Evolutionary conservation across 306 rosid species (phyloP).

Genomic region (Acacia crassicarpa): DNA sequence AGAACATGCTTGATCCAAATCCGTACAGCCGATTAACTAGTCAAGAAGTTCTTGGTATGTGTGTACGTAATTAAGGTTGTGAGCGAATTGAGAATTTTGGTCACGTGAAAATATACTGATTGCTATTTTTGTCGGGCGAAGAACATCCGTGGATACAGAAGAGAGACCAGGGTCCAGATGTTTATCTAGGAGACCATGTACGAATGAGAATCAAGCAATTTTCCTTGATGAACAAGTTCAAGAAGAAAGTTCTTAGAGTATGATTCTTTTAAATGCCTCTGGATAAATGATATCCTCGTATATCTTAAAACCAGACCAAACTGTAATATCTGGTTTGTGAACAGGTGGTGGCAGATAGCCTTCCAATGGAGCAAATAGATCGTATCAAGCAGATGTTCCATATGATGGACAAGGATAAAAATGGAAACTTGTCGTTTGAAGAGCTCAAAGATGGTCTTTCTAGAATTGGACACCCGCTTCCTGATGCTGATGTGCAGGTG

Average conservation of each 20-base stretch:
- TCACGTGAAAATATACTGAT: conserved; percentile 28
- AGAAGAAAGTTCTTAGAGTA: conserved; percentile 93
- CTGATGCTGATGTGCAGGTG: conserved; percentile 75
- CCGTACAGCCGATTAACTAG: conserved; percentile 69
- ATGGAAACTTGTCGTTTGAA: conserved; percentile 74
- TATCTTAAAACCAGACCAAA: background rate
- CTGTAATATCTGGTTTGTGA: background rate
- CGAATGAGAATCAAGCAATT: conserved; percentile 85
- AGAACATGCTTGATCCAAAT: conserved; percentile 83
- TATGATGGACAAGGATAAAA: conserved; percentile 84
- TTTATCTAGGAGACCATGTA: conserved; percentile 81
- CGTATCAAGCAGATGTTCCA: conserved; percentile 63
- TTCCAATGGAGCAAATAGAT: conserved; percentile 76
- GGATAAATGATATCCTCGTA: background rate
- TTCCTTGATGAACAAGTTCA: conserved; percentile 88
- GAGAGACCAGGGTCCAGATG: conserved; percentile 50
- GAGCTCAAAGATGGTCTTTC: conserved; percentile 84
- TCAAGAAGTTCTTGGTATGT: conserved; percentile 83
- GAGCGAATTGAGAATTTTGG: background rate
- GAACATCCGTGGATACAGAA: conserved; percentile 84
- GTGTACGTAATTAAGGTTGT: conserved; percentile 7
- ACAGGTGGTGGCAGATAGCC: conserved; percentile 87
- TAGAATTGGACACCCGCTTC: conserved; percentile 62
- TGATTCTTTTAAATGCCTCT: conserved; percentile 29
- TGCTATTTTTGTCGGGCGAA: conserved; percentile 32